These are phyloP conservation scores for Uncinocarpus reesii DNA, from an alignment of 2,329 filamentous ascomycete species.

Conservation along the genomic window DNA sequence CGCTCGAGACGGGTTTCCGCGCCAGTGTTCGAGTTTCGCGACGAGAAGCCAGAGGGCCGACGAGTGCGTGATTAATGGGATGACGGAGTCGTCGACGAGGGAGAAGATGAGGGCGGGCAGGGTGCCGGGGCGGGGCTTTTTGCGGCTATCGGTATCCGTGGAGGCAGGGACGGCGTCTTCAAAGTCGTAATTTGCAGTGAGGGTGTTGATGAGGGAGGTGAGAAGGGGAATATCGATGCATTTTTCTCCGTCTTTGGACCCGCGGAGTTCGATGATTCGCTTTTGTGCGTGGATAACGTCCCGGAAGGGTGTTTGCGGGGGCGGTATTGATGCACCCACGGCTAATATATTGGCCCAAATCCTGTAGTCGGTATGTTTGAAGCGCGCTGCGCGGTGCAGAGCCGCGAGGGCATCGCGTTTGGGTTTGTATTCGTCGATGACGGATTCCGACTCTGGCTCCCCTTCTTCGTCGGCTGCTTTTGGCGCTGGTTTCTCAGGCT, in stretches of 20 bases:
- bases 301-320: slow-evolving; percentile 53
- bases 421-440: slow-evolving; percentile 48
- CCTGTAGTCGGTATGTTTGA: slow-evolving; percentile 76
- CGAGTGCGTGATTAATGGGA: slow-evolving; percentile 73
- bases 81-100: slow-evolving; percentile 62
- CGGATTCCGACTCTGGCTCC: slow-evolving; percentile 15
- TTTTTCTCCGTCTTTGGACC: slow-evolving; percentile 56
- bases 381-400: slow-evolving; percentile 72
- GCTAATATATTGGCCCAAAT: slow-evolving; percentile 97
- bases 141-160: slow-evolving; percentile 2
- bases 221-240: slow-evolving; percentile 68
- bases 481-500: slow-evolving; percentile 20
- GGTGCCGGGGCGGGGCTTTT: slow-evolving; percentile 44
- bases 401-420: slow-evolving; percentile 68
- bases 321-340: slow-evolving; percentile 65
- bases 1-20: slow-evolving; percentile 57
- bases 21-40: slow-evolving; percentile 62
- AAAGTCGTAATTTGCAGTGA: slow-evolving; percentile 43
- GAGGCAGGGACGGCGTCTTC: slow-evolving; percentile 27
- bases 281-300: slow-evolving; percentile 68
- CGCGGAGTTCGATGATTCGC: slow-evolving; percentile 64
- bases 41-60: slow-evolving; percentile 68
- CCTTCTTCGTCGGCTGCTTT: slow-evolving; percentile 22
- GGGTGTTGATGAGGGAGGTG: slow-evolving; percentile 59
- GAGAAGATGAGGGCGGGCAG: slow-evolving; percentile 46